Conservation (phyloP, 371 early-diverging fungal species). For the Mucor mucedo region DNA sequence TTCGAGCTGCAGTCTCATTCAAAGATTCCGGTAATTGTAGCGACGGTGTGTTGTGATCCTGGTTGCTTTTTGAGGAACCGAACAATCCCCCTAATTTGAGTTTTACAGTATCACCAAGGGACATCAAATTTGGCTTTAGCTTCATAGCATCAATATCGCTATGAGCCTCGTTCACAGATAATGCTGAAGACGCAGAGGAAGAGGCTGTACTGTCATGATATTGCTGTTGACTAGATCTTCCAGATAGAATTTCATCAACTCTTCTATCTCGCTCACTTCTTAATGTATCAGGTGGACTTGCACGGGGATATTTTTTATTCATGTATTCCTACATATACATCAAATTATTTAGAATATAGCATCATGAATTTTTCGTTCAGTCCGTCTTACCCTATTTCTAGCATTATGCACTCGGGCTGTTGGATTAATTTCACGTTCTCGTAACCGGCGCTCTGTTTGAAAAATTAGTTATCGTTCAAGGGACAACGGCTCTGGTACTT, state of each 20-base stretch:
- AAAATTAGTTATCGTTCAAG: neutral
- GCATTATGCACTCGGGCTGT: constrained; percentile 23
- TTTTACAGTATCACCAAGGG: constrained; percentile 40
- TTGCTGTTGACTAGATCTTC: constrained; percentile 1
- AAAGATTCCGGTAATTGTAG: constrained; percentile 3
- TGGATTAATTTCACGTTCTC: constrained; percentile 39
- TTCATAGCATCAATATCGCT: constrained; percentile 9
- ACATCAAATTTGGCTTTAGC: constrained; percentile 19
- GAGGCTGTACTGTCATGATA: constrained; percentile 14
- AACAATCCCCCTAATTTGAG: constrained; percentile 36
- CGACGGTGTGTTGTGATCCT: neutral
- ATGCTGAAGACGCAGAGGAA: constrained; percentile 13
- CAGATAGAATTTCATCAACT: constrained; percentile 45
- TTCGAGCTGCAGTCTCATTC: neutral
- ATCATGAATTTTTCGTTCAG: neutral
- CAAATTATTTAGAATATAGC: neutral
- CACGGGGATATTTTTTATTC: constrained; percentile 41
- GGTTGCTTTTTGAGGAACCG: constrained; percentile 15
- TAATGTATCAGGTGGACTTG: constrained; percentile 22
- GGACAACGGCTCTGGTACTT: neutral
- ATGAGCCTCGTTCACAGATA: constrained; percentile 3
- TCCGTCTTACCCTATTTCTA: constrained; percentile 28
- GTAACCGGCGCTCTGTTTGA: constrained; percentile 33
- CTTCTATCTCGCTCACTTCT: constrained; percentile 43
- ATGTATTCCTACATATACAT: constrained; percentile 9